Conservation (phyloP, 768 basidiomycete species). For the Mycena leptocephala region DNA sequence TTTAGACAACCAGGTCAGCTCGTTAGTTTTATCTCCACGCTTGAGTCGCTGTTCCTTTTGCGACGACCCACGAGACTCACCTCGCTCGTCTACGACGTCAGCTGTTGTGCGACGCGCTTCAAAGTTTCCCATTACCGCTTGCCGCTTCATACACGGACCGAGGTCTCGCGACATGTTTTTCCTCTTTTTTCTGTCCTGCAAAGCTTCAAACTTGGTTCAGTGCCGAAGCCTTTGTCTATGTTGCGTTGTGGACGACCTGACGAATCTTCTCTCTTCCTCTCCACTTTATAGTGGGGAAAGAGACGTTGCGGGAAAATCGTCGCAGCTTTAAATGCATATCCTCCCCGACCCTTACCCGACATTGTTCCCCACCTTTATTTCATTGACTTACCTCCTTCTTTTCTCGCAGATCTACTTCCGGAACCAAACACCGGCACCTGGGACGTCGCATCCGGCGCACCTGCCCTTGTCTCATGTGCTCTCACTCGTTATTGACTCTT, state of each 20-base stretch:
- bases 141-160: constrained; percentile 22
- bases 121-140: constrained; percentile 32
- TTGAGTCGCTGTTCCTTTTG: constrained; percentile 8
- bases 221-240: constrained; percentile 31
- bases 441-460: constrained; percentile 83
- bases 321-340: background rate
- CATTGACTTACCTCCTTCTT: constrained; percentile 42
- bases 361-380: constrained; percentile 32
- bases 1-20: constrained; percentile 95
- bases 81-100: constrained; percentile 21
- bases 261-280: constrained; percentile 36
- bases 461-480: constrained; percentile 87
- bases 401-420: constrained; percentile 92
- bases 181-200: constrained; percentile 52
- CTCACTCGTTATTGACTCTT: constrained; percentile 93
- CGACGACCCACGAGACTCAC: constrained; percentile 2
- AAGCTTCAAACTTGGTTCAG: constrained; percentile 55
- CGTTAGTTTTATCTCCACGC: background rate
- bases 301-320: background rate
- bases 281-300: background rate
- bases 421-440: constrained; percentile 88
- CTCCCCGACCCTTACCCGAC: constrained; percentile 34
- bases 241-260: too few relatives aligned
- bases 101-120: constrained; percentile 27
- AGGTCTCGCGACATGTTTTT: background rate